Evolutionary conservation across 2,329 filamentous ascomycete genomes (phyloP).

Genomic region (Microdochium paspali): DNA sequence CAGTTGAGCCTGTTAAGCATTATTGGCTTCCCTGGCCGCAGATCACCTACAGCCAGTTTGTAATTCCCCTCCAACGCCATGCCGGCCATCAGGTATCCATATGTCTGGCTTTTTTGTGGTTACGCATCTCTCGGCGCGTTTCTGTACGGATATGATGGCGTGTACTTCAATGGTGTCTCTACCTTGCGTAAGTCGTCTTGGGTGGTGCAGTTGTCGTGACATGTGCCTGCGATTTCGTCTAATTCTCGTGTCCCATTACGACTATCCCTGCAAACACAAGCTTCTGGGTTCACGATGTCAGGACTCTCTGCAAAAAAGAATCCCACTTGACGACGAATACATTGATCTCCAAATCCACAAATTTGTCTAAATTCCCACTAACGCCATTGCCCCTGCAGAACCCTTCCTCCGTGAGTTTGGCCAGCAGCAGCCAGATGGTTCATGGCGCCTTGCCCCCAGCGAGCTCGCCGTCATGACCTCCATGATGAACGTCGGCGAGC

Average conservation of each 20-base stretch:
- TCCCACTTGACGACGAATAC: too few relatives aligned
- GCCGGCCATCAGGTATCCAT: slow-evolving; percentile 16
- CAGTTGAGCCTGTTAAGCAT: too few relatives aligned
- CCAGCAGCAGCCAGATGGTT: slow-evolving; percentile 13
- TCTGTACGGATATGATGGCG: slow-evolving; percentile 25
- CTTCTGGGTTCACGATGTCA: too few relatives aligned
- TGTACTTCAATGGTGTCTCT: slow-evolving; percentile 25
- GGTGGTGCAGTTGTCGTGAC: too few relatives aligned
- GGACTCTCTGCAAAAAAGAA: too few relatives aligned
- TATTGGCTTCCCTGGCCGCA: too few relatives aligned
- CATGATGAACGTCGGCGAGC: slow-evolving; percentile 28
- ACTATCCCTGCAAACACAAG: too few relatives aligned
- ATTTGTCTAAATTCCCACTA: too few relatives aligned
- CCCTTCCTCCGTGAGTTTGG: slow-evolving; percentile 24
- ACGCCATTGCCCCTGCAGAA: slow-evolving; percentile 8
- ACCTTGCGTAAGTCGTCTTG: slow-evolving; percentile 11
- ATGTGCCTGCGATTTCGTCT: too few relatives aligned
- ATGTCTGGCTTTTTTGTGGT: slow-evolving; percentile 19
- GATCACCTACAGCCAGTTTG: too few relatives aligned
- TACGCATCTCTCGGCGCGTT: slow-evolving; percentile 26
- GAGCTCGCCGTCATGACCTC: slow-evolving; percentile 22
- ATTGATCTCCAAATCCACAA: too few relatives aligned
- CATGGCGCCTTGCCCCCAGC: slow-evolving; percentile 15
- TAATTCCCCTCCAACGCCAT: slow-evolving; percentile 3
- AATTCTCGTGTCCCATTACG: too few relatives aligned